These are phyloP conservation scores for Salix exigua DNA, from an alignment of 345 rosid species.

Conservation along the genomic window DNA sequence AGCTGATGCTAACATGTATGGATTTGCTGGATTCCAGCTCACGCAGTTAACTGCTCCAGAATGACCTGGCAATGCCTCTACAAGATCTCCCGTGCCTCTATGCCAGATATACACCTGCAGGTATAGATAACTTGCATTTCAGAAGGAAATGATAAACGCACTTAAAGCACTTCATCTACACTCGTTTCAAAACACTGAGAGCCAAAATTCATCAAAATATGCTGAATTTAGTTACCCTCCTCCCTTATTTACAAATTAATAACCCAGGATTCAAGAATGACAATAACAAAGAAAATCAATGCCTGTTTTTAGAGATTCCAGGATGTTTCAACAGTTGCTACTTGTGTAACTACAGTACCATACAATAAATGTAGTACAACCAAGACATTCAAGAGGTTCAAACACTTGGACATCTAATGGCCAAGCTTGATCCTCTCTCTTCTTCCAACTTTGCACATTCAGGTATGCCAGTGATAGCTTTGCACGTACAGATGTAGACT, in stretches of 20 bases:
- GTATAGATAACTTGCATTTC: neutral
- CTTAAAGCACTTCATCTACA: neutral
- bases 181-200: neutral
- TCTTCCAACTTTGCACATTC: too few relatives aligned
- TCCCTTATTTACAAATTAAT: neutral
- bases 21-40: slow-evolving; percentile 69
- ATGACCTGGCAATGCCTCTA: slow-evolving; percentile 53
- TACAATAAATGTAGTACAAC: neutral
- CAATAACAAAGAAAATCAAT: neutral
- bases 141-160: neutral
- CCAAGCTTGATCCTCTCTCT: too few relatives aligned
- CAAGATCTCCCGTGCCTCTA: slow-evolving; percentile 45
- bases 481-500: neutral
- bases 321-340: neutral
- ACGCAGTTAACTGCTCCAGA: slow-evolving; percentile 69
- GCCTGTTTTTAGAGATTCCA: neutral
- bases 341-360: neutral
- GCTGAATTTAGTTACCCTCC: neutral
- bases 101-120: slow-evolving; percentile 71
- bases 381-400: too few relatives aligned
- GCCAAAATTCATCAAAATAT: too few relatives aligned
- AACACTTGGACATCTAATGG: too few relatives aligned
- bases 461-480: too few relatives aligned
- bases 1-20: slow-evolving; percentile 67
- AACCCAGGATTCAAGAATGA: neutral